A percentile compares a stretch with the other conserved stretches of the same genome.
phyloP scores from a whole-genome alignment of 176 grass and related monocot genomes.

The Carex cristatella region DNA sequence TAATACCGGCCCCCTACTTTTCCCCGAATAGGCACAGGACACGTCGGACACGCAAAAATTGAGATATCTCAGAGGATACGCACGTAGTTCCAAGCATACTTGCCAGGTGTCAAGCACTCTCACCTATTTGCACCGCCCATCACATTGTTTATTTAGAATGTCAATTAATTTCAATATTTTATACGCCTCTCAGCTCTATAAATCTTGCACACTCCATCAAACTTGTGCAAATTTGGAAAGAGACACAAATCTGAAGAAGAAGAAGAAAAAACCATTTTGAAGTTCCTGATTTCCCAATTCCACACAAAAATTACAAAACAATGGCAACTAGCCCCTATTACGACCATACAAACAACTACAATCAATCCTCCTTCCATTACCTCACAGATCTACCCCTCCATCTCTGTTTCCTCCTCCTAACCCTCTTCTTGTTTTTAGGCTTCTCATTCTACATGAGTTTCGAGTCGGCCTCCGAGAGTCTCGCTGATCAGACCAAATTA shows the following conservation, averaged over 20 bases:
- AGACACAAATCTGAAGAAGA: neutral
- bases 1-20: too few species aligned
- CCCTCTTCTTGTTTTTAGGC: constrained; percentile 44
- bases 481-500: constrained; percentile 31
- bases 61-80: too few species aligned
- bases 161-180: neutral
- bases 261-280: neutral
- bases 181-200: neutral
- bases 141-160: neutral
- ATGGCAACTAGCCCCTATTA: constrained; percentile 11
- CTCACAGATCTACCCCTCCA: constrained; percentile 48
- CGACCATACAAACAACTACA: constrained; percentile 1
- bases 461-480: constrained; percentile 38
- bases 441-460: constrained; percentile 64
- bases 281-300: neutral
- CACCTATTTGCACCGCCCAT: neutral
- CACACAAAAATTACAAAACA: neutral
- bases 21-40: too few species aligned
- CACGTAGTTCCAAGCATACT: too few species aligned
- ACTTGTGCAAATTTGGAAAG: neutral
- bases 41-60: too few species aligned
- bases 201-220: neutral
- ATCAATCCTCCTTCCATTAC: constrained; percentile 2
- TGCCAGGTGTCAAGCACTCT: neutral
- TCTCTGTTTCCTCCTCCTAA: constrained; percentile 58